These are phyloP conservation scores for Lactarius deliciosus DNA, from an alignment of 768 basidiomycete species.

Conservation along the genomic window DNA sequence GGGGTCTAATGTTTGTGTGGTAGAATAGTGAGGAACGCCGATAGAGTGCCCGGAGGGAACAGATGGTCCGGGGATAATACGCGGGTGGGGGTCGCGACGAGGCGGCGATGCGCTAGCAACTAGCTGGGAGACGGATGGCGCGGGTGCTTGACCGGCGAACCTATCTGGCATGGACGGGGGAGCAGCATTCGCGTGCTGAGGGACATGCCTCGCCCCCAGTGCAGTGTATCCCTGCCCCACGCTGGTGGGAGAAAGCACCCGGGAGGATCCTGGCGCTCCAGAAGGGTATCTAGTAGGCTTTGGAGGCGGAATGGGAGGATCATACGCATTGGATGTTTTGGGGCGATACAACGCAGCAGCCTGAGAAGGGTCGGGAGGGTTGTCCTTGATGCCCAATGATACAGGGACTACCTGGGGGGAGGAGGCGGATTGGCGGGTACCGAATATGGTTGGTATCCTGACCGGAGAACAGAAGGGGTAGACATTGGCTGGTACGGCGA, in stretches of 20 bases:
- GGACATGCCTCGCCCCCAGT: conserved; percentile 10
- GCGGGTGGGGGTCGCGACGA: conserved; percentile 14
- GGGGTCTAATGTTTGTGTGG: conserved; percentile 4
- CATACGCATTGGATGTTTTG: conserved; percentile 35
- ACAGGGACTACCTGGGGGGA: conserved; percentile 1
- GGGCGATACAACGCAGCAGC: conserved; percentile 30
- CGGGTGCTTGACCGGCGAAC: background rate
- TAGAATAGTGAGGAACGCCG: conserved; percentile 9
- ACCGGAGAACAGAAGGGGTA: conserved; percentile 27
- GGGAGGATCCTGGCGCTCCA: conserved; percentile 8
- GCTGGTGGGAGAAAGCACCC: conserved; percentile 19
- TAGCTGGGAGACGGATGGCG: conserved; percentile 3
- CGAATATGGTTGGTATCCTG: conserved; percentile 27
- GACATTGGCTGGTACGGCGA: conserved; percentile 34
- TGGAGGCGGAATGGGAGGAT: conserved; percentile 36
- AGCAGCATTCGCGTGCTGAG: conserved; percentile 12
- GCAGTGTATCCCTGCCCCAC: conserved; percentile 5
- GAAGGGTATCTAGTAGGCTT: conserved; percentile 22
- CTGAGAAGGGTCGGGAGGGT: conserved; percentile 13
- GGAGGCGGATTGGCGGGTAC: conserved; percentile 28
- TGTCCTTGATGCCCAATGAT: conserved; percentile 7
- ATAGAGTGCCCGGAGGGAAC: background rate
- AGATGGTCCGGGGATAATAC: conserved; percentile 8
- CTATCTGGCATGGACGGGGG: conserved; percentile 5
- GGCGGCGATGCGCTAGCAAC: conserved; percentile 15